Percentiles rank a stretch among this genome's conserved stretches.
phyloP scores from a whole-genome alignment of 768 basidiomycete genomes.

The Serendipita vermifera region DNA sequence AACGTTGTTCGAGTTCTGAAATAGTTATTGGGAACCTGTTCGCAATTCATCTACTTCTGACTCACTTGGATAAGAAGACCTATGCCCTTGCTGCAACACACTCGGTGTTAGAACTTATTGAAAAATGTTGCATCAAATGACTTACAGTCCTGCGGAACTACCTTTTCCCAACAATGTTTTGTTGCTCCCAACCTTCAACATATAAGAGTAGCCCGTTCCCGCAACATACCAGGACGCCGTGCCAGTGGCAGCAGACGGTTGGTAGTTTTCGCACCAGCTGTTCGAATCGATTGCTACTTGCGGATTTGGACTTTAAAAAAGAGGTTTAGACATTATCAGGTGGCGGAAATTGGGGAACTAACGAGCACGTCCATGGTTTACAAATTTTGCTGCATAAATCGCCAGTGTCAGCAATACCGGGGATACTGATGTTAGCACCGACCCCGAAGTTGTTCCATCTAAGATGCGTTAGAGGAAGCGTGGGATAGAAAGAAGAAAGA shows the following conservation, averaged over 20 bases:
- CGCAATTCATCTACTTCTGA: background rate
- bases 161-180: conserved; percentile 11
- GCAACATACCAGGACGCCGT: background rate
- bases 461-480: background rate
- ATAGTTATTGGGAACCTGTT: background rate
- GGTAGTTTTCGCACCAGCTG: conserved; percentile 10
- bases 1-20: conserved; percentile 2
- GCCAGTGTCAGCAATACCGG: background rate
- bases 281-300: conserved; percentile 10
- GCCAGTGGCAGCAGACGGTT: background rate
- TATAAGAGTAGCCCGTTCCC: background rate
- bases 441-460: background rate
- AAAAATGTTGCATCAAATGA: background rate
- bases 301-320: background rate
- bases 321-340: background rate
- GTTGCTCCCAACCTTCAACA: conserved; percentile 8
- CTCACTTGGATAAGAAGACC: background rate
- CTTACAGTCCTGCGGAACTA: conserved; percentile 8
- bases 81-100: conserved; percentile 9
- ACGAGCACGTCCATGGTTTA: conserved; percentile 12
- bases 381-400: background rate
- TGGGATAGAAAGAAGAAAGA: background rate
- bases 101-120: no score
- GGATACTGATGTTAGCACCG: no score
- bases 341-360: background rate